Evolutionary conservation across 192 early-diverging fungal species (phyloP).

Genomic region (Coemansia sp.): DNA sequence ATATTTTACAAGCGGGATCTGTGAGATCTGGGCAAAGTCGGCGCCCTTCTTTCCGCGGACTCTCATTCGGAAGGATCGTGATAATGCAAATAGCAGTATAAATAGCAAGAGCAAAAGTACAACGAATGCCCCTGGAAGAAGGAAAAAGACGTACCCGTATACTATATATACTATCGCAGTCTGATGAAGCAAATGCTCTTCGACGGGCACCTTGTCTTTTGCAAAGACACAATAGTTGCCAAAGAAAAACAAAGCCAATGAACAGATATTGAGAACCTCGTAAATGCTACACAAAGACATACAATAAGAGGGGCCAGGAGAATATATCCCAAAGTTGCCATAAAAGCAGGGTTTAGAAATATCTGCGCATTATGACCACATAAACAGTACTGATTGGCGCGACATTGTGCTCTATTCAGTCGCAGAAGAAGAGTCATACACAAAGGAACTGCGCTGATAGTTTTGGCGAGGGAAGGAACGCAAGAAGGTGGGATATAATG

Average conservation of each 20-base stretch:
- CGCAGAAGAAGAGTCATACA: background rate
- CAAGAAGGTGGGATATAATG: background rate
- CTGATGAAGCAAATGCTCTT: conserved; percentile 64
- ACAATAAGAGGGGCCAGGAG: conserved; percentile 1
- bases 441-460: background rate
- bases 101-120: conserved; percentile 63
- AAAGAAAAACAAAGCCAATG: conserved; percentile 65
- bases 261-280: conserved; percentile 61
- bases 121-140: conserved; percentile 62
- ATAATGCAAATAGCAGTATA: conserved; percentile 31
- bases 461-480: background rate
- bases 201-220: conserved; percentile 37
- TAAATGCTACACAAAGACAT: conserved; percentile 55
- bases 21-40: conserved; percentile 64
- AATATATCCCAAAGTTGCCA: conserved; percentile 8
- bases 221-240: conserved; percentile 74
- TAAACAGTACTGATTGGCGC: conserved; percentile 14
- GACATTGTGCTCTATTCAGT: background rate
- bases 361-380: conserved; percentile 2
- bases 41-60: conserved; percentile 67
- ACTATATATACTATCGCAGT: conserved; percentile 64
- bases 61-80: conserved; percentile 62
- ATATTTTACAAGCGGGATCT: conserved; percentile 69
- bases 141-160: conserved; percentile 67
- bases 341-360: conserved; percentile 2